Evolutionary conservation across 306 rosid genomes (phyloP).

Genomic region (Purshia tridentata): DNA sequence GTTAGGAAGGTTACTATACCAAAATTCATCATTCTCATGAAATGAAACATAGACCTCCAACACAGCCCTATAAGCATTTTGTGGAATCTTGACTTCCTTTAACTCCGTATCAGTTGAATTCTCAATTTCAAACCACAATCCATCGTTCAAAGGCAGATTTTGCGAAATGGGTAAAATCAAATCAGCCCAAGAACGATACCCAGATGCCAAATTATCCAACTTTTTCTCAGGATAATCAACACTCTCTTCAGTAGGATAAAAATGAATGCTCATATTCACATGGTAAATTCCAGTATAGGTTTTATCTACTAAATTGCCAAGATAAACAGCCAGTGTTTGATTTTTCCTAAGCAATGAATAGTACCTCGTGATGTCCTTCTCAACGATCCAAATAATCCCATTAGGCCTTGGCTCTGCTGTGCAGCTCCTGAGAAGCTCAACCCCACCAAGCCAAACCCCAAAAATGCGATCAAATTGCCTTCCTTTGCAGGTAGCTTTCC

Average conservation of each 20-base stretch:
- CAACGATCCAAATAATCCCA: conserved; percentile 81
- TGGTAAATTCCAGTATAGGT: conserved; percentile 85
- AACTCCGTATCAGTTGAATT: conserved; percentile 43
- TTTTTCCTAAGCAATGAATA: conserved; percentile 46
- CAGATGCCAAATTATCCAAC: conserved; percentile 25
- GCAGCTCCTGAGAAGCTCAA: conserved; percentile 86
- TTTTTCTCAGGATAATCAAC: conserved; percentile 5
- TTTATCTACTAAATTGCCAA: conserved; percentile 58
- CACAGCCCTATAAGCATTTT: conserved; percentile 76
- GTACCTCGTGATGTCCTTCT: conserved; percentile 89
- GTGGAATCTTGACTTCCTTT: conserved; percentile 66
- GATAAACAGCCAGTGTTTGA: conserved; percentile 74
- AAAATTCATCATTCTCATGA: conserved; percentile 89
- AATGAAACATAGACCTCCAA: conserved; percentile 87
- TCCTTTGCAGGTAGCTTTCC: conserved; percentile 78
- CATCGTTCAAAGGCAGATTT: conserved; percentile 60
- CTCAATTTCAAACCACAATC: conserved; percentile 70
- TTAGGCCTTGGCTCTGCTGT: conserved; percentile 75
- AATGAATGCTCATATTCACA: conserved; percentile 56
- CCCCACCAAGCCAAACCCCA: conserved; percentile 91
- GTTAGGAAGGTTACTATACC: conserved; percentile 67
- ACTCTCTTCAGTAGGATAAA: conserved; percentile 50
- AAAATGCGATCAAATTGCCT: conserved; percentile 87
- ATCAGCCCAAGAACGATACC: conserved; percentile 61
- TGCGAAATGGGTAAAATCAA: conserved; percentile 75